Evolutionary conservation across 106 monocot genomes (phyloP).

Genomic region (Hemerocallis citrina): DNA sequence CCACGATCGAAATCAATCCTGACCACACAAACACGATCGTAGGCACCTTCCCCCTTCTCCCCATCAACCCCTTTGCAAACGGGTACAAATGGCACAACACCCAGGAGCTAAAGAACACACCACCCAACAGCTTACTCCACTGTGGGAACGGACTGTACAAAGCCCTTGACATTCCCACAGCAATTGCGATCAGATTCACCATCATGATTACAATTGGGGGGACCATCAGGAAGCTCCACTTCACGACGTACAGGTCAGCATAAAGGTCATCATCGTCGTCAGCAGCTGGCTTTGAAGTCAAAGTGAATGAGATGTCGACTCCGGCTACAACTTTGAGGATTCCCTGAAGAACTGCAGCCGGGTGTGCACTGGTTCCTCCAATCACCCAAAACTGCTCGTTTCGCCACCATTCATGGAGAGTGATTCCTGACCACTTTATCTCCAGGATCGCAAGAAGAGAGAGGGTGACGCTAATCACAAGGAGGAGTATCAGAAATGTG

Average conservation of each 20-base stretch:
- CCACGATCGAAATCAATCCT: slow-evolving; percentile 60
- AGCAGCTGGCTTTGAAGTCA: slow-evolving; percentile 65
- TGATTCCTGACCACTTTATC: slow-evolving; percentile 89
- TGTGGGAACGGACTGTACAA: slow-evolving; percentile 77
- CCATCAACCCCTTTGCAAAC: slow-evolving; percentile 92
- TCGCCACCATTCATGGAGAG: slow-evolving; percentile 96
- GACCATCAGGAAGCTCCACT: slow-evolving; percentile 96
- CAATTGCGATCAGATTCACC: slow-evolving; percentile 82
- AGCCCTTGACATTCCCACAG: slow-evolving; percentile 60
- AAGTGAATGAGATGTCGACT: slow-evolving; percentile 85
- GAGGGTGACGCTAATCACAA: slow-evolving; percentile 66
- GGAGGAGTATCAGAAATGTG: slow-evolving; percentile 58
- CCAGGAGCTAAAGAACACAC: slow-evolving; percentile 97
- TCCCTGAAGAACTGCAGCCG: slow-evolving; percentile 84
- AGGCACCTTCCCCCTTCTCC: slow-evolving; percentile 77
- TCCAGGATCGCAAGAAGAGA: slow-evolving; percentile 84
- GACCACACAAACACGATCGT: slow-evolving; percentile 95
- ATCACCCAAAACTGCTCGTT: slow-evolving; percentile 99
- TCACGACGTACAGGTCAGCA: slow-evolving; percentile 74
- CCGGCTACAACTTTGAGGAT: slow-evolving; percentile 88
- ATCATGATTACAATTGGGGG: slow-evolving; percentile 96
- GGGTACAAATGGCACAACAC: slow-evolving; percentile 93
- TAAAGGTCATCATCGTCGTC: slow-evolving; percentile 49
- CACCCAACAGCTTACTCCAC: slow-evolving; percentile 89
- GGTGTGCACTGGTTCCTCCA: slow-evolving; percentile 93